These are phyloP conservation scores for Tricharina praecox DNA, from an alignment of 495 filamentous ascomycete species.

Conservation along the genomic window DNA sequence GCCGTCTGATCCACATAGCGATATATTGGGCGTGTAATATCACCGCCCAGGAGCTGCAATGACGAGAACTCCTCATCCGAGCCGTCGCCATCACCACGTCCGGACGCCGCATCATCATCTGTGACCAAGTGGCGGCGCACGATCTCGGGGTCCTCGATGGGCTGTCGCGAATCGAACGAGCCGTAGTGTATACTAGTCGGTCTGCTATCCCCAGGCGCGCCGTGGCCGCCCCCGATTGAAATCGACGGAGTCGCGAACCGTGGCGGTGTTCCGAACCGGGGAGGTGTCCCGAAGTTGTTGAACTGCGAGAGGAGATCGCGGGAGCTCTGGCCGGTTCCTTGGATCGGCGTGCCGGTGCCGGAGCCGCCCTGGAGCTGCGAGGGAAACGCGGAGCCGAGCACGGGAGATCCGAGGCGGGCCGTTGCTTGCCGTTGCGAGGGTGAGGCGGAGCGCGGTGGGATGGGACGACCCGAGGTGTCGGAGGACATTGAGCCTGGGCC, in stretches of 20 bases:
- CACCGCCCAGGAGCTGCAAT: conserved; percentile 76
- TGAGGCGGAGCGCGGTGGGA: conserved; percentile 9
- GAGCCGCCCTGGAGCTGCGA: background rate
- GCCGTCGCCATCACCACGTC: conserved; percentile 33
- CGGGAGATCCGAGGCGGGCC: conserved; percentile 22
- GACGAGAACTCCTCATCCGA: conserved; percentile 55
- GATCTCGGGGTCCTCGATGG: conserved; percentile 64
- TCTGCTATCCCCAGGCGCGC: background rate
- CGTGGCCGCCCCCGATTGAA: conserved; percentile 17
- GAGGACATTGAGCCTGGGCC: background rate
- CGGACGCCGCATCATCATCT: conserved; percentile 34
- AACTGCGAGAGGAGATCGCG: conserved; percentile 22
- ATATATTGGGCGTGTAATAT: conserved; percentile 86
- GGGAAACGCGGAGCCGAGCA: conserved; percentile 16
- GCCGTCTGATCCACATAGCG: conserved; percentile 77
- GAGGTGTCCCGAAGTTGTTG: conserved; percentile 32
- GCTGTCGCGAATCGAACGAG: conserved; percentile 51
- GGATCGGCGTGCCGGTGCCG: conserved; percentile 9
- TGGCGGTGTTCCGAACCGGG: conserved; percentile 41
- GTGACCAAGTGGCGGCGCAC: conserved; percentile 62
- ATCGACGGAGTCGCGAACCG: conserved; percentile 40
- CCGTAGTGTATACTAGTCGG: conserved; percentile 50
- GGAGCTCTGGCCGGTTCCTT: conserved; percentile 16
- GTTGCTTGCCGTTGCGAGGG: conserved; percentile 23
- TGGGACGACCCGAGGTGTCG: background rate